These are phyloP conservation scores for Cyberlindnera suaveolens DNA, from an alignment of 805 yeast species.

Conservation along the genomic window DNA sequence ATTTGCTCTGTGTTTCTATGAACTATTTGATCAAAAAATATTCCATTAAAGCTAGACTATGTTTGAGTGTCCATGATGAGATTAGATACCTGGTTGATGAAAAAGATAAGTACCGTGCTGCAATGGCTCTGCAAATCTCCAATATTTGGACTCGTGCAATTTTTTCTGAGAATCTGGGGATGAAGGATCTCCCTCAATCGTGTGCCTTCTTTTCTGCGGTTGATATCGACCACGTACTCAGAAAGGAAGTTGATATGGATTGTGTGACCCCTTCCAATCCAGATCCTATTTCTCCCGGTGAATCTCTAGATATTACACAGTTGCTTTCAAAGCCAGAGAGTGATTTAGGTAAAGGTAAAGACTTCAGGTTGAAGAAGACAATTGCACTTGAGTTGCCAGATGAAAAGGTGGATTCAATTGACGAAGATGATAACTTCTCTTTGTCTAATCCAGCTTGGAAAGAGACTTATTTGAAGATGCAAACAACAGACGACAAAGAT, in stretches of 20 bases:
- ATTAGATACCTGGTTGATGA: conserved; percentile 73
- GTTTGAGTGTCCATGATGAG: conserved; percentile 93
- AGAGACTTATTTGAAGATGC: conserved; percentile 12
- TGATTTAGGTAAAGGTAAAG: conserved; percentile 12
- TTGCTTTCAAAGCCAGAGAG: conserved; percentile 38
- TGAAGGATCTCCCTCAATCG: conserved; percentile 83
- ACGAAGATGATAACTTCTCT: conserved; percentile 1
- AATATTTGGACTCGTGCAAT: conserved; percentile 96
- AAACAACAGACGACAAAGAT: conserved; percentile 3
- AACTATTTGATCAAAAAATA: conserved; percentile 66
- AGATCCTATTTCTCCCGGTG: conserved; percentile 68
- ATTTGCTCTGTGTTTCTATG: conserved; percentile 80
- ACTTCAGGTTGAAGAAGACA: conserved; percentile 3
- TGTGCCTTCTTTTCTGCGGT: conserved; percentile 95
- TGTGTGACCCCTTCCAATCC: conserved; percentile 90
- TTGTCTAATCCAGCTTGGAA: conserved; percentile 11
- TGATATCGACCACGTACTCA: conserved; percentile 79
- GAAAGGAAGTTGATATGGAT: conserved; percentile 90
- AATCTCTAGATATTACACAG: conserved; percentile 54
- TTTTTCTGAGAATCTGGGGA: conserved; percentile 89
- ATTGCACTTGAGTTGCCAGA: conserved; percentile 1
- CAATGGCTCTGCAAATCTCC: conserved; percentile 79
- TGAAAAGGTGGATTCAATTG: not conserved
- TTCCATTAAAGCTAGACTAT: conserved; percentile 65
- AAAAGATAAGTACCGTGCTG: conserved; percentile 68